Base-by-base conservation (phyloP, 208 protist species). In the Crithidia acanthocephali region DNA sequence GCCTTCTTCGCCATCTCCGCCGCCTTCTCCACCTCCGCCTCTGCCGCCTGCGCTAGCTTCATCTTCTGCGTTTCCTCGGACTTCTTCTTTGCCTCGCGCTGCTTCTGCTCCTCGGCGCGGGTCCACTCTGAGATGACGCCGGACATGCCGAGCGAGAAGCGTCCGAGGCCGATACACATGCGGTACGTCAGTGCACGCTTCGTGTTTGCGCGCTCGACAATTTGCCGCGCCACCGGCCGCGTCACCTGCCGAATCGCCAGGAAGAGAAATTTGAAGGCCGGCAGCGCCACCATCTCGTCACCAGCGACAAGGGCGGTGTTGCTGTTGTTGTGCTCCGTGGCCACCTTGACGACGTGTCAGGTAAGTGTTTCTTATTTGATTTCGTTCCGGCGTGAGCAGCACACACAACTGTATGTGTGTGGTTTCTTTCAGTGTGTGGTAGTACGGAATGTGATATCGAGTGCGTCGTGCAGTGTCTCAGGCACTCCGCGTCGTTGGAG, bases 181-280 rank as follows among this genome's bases (percentile, higher is more conserved):
- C 74, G 62, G 45, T 86, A 86, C 37, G 86, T 96, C 23, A 90
- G 5, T 6, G 75, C 83, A 13, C 61, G 76, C 73, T 86, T 80
- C 16, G 50, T 76, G 32, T 85, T 92, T 15, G 88, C 88, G 3
- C 83, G 85, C 30, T 53, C 51, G 10, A 96, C 85, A 30, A 91
- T 87, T 44, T 78, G 73, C 47, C 70, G 79, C 10, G 85, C 83
- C 0, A 93, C 35, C 30, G 91, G 91, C 32, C 89, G 88, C 52
- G 91, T 91, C 44, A 93, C 48, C 72, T 96, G 91, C 3, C 91
- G 85, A 27, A 92, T 73, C 11, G 78, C 91, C 47, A 96, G 79
- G 59, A 94, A 86, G 60, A 88, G 50, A 35, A 96, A 91, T 68
- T 88, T 91, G 42, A 91, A 74, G 16, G 77, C 84, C 1, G 88